Evolutionary conservation across 352 stramenopile genomes (phyloP).

Genomic region (Phytophthora pisi): DNA sequence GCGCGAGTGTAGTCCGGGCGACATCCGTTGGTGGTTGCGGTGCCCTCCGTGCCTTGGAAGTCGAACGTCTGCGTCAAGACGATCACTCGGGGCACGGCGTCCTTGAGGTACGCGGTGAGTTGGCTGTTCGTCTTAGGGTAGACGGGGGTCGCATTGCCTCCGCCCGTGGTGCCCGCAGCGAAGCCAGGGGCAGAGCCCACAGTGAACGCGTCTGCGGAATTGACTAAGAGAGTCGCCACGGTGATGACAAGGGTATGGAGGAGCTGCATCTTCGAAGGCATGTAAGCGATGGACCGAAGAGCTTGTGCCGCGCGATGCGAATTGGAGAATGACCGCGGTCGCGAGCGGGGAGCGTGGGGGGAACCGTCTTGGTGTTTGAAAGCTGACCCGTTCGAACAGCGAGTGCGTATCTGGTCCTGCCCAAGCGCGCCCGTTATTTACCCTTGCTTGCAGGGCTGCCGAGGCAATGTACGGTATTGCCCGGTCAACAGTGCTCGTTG

Average conservation of each 20-base stretch:
- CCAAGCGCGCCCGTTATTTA: not conserved
- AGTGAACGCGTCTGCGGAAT: constrained; percentile 3
- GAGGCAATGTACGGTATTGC: not conserved
- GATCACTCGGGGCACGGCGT: constrained; percentile 31
- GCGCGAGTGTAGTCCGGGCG: constrained; percentile 31
- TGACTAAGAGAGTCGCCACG: constrained; percentile 1
- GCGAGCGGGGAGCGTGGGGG: too few relatives aligned
- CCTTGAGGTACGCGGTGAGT: constrained; percentile 38
- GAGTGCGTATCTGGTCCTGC: constrained; percentile 3
- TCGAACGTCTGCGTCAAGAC: constrained; percentile 46
- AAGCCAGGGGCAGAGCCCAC: constrained; percentile 10
- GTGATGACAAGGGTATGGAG: constrained; percentile 5
- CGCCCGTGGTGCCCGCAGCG: constrained; percentile 5
- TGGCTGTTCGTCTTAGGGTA: constrained; percentile 33
- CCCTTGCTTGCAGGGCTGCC: too few relatives aligned
- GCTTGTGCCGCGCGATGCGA: not conserved
- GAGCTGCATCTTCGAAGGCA: constrained; percentile 3
- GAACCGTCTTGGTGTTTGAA: not conserved
- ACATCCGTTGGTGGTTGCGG: constrained; percentile 41
- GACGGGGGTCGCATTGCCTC: constrained; percentile 11
- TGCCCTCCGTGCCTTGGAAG: constrained; percentile 44
- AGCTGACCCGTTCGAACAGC: constrained; percentile 6
- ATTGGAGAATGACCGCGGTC: constrained; percentile 6
- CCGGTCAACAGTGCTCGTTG: not conserved
- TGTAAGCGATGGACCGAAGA: not conserved